Base-by-base conservation (phyloP, 2,329 filamentous ascomycete genomes). In the Arthrobotrys entomopaga region DNA sequence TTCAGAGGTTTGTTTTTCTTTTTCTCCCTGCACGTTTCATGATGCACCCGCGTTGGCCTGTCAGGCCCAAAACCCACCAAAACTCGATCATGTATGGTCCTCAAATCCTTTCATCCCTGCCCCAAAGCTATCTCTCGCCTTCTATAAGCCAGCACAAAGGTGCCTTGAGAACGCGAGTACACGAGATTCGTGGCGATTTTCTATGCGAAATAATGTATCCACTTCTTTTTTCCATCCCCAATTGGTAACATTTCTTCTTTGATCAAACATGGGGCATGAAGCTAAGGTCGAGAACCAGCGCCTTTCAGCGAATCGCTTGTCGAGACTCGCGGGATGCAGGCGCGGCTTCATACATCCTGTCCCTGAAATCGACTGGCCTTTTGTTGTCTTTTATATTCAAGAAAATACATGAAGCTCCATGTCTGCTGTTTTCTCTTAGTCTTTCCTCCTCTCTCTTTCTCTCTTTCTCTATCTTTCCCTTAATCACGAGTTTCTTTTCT, bases 341-440 rank as follows among this genome's bases (percentile, higher is more conserved):
- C 70, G 70, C 63, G 70, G 70, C 70, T 67, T 67, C 63, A 65
- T 74, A 67, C 63, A 64, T 63, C 7, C 48, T 6, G 20, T 67
- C 63, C 63, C 70, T 67, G 63, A 60, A 24, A 8, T 58, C 43
- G 26, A 52, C 38, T 19, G 20, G 53, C 56, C 42, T 48, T 49
- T 48, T 56, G 40, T 50, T 66, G 26, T 38, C 16, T 20, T 59
- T 72, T 42, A 48, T 59, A 56, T 24, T n/a, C 15, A 48, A 20
- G 34, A 48, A 67, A 67, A 74, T 67, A 74, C 70, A 74, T 67
- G 67, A 67, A 52, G 29, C 63, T 48, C 58, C 11, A 50, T 50
- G 69, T 15, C 20, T 50, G 42, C 61, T 40, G 34, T 26, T 20
- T 46, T 49, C 19, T 15, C 19, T 50, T 16, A 8, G 40, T 10